A percentile compares a stretch with the other conserved stretches of the same genome.
phyloP scores from a whole-genome alignment of 805 yeast genomes.

The Yarrowia deformans region DNA sequence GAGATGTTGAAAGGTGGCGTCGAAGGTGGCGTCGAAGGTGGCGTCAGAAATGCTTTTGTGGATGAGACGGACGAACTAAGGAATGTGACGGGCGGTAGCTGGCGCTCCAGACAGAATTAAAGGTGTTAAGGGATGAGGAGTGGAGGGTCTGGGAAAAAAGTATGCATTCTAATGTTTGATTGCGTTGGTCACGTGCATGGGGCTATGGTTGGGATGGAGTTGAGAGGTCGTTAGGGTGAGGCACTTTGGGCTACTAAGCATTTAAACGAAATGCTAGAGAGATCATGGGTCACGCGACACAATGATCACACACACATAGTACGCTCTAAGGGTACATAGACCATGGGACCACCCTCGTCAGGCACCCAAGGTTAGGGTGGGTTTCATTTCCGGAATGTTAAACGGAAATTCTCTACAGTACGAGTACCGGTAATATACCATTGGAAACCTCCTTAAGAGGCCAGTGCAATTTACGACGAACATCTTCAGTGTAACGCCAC shows the following conservation, averaged over 20 bases:
- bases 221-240: too few species aligned
- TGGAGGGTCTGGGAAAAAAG: background rate
- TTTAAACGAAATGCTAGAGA: too few species aligned
- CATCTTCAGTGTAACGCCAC: too few species aligned
- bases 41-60: background rate
- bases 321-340: too few species aligned
- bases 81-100: background rate
- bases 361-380: slow-evolving; percentile 19
- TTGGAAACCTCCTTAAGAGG: too few species aligned
- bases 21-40: background rate
- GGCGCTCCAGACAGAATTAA: background rate
- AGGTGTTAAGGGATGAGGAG: background rate
- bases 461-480: too few species aligned
- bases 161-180: slow-evolving; percentile 24
- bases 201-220: background rate
- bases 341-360: background rate
- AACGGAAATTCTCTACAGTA: too few species aligned
- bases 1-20: background rate
- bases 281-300: background rate
- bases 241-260: too few species aligned
- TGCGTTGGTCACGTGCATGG: slow-evolving; percentile 27
- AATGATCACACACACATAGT: background rate
- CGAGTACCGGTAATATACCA: too few species aligned
- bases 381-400: slow-evolving; percentile 5
- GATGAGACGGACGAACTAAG: background rate